phyloP scores from a whole-genome alignment of 2,329 filamentous ascomycete species.

The Cryphonectria carpinicola region DNA sequence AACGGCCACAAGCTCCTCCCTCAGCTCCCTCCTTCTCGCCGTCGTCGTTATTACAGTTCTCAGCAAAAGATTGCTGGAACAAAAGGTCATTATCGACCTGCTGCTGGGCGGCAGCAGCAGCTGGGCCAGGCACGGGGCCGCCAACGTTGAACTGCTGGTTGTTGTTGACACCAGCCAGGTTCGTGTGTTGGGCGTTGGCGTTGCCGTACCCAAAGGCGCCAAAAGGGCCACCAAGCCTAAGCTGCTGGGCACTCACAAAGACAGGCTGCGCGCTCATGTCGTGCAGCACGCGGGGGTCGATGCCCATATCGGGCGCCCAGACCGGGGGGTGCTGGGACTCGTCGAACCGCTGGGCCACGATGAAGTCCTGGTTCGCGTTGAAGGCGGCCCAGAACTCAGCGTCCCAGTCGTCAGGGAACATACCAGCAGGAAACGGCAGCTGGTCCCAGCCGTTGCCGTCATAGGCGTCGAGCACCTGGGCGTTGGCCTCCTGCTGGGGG shows the following conservation, averaged over 20 bases:
- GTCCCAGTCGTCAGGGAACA: background rate
- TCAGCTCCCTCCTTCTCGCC: background rate
- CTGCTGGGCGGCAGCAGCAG: background rate
- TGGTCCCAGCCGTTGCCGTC: background rate
- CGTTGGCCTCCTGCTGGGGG: no score
- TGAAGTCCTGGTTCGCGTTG: background rate
- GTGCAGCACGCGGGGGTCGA: background rate
- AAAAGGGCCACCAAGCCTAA: background rate
- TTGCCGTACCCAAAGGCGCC: background rate
- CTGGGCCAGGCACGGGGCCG: background rate
- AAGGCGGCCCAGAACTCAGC: background rate
- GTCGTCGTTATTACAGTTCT: background rate
- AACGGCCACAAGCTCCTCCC: background rate
- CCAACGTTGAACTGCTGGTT: background rate
- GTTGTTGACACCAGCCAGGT: background rate
- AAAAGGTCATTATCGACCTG: background rate
- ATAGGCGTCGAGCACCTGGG: no score
- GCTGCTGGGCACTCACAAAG: background rate
- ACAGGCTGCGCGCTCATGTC: background rate
- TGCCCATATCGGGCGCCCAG: background rate
- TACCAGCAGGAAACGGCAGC: background rate
- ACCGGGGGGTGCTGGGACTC: background rate
- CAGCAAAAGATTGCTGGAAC: background rate
- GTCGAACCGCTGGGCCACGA: no score
- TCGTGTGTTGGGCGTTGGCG: background rate